Percentiles rank a stretch among this genome's conserved stretches.
Evolutionary conservation across 176 grass and related monocot genomes (phyloP).

Genomic region (Triticum aestivum): DNA sequence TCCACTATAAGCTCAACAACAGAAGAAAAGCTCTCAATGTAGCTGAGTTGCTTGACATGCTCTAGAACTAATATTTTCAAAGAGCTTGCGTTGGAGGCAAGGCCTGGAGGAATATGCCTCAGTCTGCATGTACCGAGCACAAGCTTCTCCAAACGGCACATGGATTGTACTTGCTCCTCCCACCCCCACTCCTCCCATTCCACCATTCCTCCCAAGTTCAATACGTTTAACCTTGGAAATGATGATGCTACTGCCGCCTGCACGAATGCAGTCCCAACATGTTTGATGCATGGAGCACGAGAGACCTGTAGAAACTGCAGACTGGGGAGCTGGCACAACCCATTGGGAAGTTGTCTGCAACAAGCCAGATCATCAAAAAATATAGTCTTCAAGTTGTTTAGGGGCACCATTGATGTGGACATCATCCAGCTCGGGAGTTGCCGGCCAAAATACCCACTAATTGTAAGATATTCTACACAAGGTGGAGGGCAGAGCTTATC

Average conservation of each 20-base stretch:
- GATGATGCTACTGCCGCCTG: not conserved
- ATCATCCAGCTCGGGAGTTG: not conserved
- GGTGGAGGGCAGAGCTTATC: conserved; percentile 2
- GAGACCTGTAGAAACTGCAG: not conserved
- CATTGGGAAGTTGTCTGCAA: not conserved
- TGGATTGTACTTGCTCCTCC: not conserved
- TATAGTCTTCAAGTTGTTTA: not conserved
- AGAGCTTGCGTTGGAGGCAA: not conserved
- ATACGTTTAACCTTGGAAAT: not conserved
- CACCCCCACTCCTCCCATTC: not conserved
- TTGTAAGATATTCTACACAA: not conserved
- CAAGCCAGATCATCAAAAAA: not conserved
- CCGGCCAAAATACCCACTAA: conserved; percentile 16
- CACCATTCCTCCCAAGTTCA: not conserved
- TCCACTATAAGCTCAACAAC: not conserved
- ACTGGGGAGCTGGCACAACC: not conserved
- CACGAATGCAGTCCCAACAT: not conserved
- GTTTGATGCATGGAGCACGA: not conserved
- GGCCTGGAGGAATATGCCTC: not conserved
- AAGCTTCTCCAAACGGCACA: not conserved
- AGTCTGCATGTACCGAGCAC: not conserved
- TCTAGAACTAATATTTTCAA: not conserved
- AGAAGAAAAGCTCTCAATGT: not conserved
- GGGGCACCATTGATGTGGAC: not conserved
- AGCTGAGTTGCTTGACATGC: not conserved